Base-by-base conservation (phyloP, 1,139 yeast genomes). In the Nakaseomyces nivariensis region DNA sequence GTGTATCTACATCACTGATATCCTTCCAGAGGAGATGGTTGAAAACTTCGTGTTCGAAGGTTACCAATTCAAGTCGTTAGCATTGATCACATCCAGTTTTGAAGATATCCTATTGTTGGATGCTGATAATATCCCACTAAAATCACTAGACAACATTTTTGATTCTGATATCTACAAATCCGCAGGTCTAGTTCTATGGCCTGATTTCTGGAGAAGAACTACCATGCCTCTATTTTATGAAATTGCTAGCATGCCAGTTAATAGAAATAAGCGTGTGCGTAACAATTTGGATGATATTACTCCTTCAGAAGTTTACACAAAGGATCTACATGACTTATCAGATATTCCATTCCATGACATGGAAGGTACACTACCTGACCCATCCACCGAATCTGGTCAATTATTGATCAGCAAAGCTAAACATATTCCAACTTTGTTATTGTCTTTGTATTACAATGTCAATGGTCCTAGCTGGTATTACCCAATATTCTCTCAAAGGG, bases 351-450 rank as follows among this genome's bases (percentile, higher is more conserved):
- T 79, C 56, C 90, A 84, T 60, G 87, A 83, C 59, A 71, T 82
- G 47, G 69, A 73, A 52, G 87, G 87, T 4, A 75, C 90, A 5
- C 77, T 87, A 43, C 95, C 95, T 2, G 94, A 85, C 59, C 86
- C 85, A 25, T 77, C 88, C 3, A 79, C 85, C 4, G 96, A 88
- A 64, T 82, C 90, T 9, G 96, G 96, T 3, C 95, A 87, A 67
- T 63, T 88, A 50, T 72, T 84, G 75, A 73, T 86, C 29, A 76
- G 81, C 51, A 87, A 87, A 63, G 69, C 71, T 32, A 72, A 77
- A 1, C 96, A 88, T 65, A 72, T 79, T 51, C 76, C 76, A 56
- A 79, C 86, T 9, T 67, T 87, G 50, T 64, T 86, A 49, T 67
- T 88, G 49, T 80, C 95, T 0, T 67, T 85, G 37, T 87, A 86